Conservation (phyloP, 129 eudicot species). For the Silybum marianum region DNA sequence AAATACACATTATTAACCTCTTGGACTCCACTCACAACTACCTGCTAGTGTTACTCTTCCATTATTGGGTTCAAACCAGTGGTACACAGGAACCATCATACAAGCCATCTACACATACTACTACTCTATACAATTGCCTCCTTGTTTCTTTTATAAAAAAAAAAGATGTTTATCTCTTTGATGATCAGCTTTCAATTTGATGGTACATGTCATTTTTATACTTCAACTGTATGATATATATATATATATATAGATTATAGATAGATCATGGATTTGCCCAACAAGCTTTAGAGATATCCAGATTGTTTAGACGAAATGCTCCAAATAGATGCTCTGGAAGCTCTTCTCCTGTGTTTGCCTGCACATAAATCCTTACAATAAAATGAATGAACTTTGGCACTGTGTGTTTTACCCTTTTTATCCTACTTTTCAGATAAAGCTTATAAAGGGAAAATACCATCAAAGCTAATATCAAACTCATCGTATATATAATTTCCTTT, state of each 20-base stretch:
- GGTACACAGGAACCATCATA: background rate
- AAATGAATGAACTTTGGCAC: background rate
- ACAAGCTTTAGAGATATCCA: slow-evolving; percentile 54
- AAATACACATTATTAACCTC: too few species aligned
- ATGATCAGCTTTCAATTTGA: background rate
- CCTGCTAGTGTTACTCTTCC: too few species aligned
- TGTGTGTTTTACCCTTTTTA: background rate
- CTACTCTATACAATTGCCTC: slow-evolving; percentile 2
- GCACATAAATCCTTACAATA: background rate
- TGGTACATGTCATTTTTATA: background rate
- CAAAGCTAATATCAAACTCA: background rate
- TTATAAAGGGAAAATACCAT: background rate
- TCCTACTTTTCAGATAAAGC: background rate
- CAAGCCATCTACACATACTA: background rate
- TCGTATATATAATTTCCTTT: background rate
- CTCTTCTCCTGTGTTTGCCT: slow-evolving; percentile 72
- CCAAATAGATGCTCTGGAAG: slow-evolving; percentile 68
- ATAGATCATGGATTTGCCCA: slow-evolving; percentile 34
- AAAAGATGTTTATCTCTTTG: background rate
- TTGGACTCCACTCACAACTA: too few species aligned
- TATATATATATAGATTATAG: background rate
- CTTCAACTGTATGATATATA: background rate
- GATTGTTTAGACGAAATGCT: slow-evolving; percentile 60
- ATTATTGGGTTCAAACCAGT: background rate
- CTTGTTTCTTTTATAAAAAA: background rate